Evolutionary conservation across 306 rosid species (phyloP), one percentile per base, ranked within the genome.

Genomic region (Trifolium subterraneum): DNA sequence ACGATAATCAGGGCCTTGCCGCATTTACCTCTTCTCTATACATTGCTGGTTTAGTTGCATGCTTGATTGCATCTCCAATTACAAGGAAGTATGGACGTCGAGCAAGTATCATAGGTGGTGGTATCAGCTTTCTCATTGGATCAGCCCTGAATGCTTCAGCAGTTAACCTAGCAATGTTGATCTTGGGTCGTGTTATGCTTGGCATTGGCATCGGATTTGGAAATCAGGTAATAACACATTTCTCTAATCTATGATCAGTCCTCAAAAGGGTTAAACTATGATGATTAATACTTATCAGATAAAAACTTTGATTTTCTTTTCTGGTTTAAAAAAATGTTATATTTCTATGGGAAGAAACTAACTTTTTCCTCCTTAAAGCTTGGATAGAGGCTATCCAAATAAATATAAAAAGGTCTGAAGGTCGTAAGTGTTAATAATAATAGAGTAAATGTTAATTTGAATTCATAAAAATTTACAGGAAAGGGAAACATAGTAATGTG

Each of bases 191-290:
- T 60, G 88, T 93, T 77, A 83, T 93, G 98, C 97, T 93, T 45
- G 98, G 98, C 29, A 75, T 93, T 51, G 98, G 98, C 62, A 93
- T 93, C 41, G 98, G 98, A 48, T 93, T 93, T 71, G 98, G 96
- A 54, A 90, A 93, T 78, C 98, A 93, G 96, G 97, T 93, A 75
- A 41, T 35, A 76, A 12, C 39, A 36, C 39, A 36, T 36, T 1
- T 36, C 39, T 36, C 2, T 36, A 36, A 36, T 36, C 39, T 36
- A 39, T 72, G 10, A 79, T 15, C 42, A 64, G n/a, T 22, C 16
- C 48, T 63, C 19, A 62, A 16, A 62, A 63, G 27, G 23, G 50
- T 13, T 7, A 36, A 36, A 36, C 2, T 36, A 10, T 36, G 39
- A 18, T 66, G 31, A 36, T 73, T 15, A 65, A 50, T 64, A 33